phyloP scores from a whole-genome alignment of 805 yeast genomes.

The Wickerhamiella cacticola region DNA sequence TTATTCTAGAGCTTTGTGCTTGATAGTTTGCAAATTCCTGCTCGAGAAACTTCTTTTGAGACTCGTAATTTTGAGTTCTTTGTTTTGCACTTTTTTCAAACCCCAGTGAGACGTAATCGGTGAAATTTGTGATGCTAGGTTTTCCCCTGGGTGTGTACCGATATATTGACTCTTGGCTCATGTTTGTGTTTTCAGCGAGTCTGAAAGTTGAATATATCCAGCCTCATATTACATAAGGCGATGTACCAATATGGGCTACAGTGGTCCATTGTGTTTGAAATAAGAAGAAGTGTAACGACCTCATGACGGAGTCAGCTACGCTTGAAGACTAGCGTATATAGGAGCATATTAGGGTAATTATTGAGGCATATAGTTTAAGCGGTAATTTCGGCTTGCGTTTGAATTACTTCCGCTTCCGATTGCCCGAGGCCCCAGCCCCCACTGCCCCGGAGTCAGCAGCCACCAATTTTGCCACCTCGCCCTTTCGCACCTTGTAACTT shows the following conservation, averaged over 20 bases:
- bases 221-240: neutral
- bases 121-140: neutral
- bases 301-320: too few relatives aligned
- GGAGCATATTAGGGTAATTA: too few relatives aligned
- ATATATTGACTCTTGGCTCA: neutral
- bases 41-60: neutral
- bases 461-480: neutral
- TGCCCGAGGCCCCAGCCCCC: too few relatives aligned
- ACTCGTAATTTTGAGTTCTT: neutral
- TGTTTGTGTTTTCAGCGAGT: neutral
- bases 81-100: neutral
- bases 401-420: too few relatives aligned
- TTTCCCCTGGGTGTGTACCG: neutral
- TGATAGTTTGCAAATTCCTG: neutral
- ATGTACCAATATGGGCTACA: too few relatives aligned
- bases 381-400: too few relatives aligned
- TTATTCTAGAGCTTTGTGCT: neutral
- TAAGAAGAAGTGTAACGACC: too few relatives aligned
- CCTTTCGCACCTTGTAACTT: neutral
- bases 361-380: too few relatives aligned
- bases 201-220: neutral
- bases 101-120: neutral
- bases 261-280: too few relatives aligned
- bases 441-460: slow-evolving; percentile 1
- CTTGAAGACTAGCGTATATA: too few relatives aligned